Conservation (phyloP, 768 basidiomycete species). For the Suillus spraguei region DNA sequence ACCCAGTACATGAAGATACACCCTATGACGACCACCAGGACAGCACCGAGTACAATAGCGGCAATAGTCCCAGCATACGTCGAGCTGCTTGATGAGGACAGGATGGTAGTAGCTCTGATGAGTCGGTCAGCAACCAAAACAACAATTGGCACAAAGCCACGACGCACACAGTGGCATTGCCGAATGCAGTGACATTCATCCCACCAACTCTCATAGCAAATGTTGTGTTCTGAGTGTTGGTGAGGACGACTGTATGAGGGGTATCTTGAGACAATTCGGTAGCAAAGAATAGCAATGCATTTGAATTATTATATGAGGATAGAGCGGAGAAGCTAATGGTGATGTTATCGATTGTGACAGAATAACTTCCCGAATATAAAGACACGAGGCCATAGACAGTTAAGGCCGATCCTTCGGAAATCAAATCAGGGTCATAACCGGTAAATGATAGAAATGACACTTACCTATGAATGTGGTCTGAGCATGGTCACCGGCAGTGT, state of each 20-base stretch:
- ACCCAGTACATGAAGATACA: conserved; percentile 44
- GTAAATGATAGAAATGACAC: conserved; percentile 21
- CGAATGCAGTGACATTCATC: conserved; percentile 48
- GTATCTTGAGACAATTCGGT: conserved; percentile 56
- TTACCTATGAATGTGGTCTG: conserved; percentile 48
- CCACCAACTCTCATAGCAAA: conserved; percentile 53
- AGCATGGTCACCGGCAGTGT: conserved; percentile 48
- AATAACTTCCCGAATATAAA: conserved; percentile 57
- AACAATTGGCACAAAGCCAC: conserved; percentile 10
- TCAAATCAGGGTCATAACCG: conserved; percentile 8
- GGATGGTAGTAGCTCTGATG: conserved; percentile 20
- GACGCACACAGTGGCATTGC: conserved; percentile 33
- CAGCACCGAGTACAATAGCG: conserved; percentile 59
- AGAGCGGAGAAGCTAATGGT: conserved; percentile 49
- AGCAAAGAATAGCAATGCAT: conserved; percentile 63
- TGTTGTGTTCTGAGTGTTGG: conserved; percentile 56
- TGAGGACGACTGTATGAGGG: conserved; percentile 53
- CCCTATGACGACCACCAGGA: conserved; percentile 52
- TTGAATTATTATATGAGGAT: conserved; percentile 53
- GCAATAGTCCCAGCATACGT: conserved; percentile 62
- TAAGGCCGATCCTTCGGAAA: conserved; percentile 57
- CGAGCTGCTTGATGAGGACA: conserved; percentile 23
- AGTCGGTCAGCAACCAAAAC: conserved; percentile 11
- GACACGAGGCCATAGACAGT: conserved; percentile 62
- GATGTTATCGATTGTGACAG: conserved; percentile 55